A percentile compares a stretch with the other conserved stretches of the same genome.
These are phyloP conservation scores for Bipolaris zeicola DNA, from an alignment of 2,329 filamentous ascomycete genomes.

Conservation along the genomic window DNA sequence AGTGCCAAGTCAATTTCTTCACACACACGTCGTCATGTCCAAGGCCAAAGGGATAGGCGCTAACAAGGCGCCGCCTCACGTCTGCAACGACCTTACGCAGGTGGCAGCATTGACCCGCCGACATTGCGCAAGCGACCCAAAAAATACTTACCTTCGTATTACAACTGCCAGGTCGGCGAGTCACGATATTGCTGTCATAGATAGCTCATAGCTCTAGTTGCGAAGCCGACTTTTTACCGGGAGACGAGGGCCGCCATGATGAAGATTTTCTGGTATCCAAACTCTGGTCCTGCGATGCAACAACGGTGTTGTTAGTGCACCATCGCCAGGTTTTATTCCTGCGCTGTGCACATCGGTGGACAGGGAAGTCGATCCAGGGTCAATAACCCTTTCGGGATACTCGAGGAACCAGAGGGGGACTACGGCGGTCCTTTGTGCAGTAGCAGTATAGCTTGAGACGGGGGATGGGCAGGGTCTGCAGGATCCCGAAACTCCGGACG, in stretches of 20 bases:
- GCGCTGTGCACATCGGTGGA: background rate
- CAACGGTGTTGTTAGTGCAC: background rate
- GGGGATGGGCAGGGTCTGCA: slow-evolving; percentile 5
- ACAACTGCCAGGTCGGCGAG: background rate
- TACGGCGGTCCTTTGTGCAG: background rate
- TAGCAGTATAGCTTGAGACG: slow-evolving; percentile 5
- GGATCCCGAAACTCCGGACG: background rate
- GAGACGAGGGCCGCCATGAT: background rate
- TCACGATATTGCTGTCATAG: background rate
- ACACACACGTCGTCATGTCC: background rate
- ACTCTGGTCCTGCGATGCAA: background rate
- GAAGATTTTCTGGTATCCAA: background rate
- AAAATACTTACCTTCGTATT: background rate
- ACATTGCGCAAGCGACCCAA: background rate
- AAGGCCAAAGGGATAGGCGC: background rate
- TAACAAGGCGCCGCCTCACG: background rate
- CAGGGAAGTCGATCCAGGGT: background rate
- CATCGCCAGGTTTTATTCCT: background rate
- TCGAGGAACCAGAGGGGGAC: slow-evolving; percentile 3
- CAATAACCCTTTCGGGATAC: background rate
- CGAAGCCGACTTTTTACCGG: background rate
- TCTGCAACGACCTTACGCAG: background rate
- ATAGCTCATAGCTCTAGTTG: background rate
- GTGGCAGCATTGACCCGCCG: background rate
- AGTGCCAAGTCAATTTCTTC: background rate